Conservation (phyloP, 257 asterid genomes). For the Salvia splendens region DNA sequence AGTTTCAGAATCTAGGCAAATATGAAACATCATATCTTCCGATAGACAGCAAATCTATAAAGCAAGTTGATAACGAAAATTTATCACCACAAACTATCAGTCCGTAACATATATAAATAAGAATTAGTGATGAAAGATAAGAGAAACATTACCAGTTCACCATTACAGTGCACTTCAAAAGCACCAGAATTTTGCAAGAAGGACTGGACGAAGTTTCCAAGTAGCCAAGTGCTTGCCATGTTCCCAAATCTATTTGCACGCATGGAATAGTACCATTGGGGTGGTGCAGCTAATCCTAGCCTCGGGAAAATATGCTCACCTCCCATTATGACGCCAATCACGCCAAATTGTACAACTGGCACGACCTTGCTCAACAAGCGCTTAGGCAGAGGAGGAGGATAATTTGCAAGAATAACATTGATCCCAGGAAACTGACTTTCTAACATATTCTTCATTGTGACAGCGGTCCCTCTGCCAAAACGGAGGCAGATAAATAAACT, state of each 20-base stretch:
- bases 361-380: constrained; percentile 83
- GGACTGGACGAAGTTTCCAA: constrained; percentile 81
- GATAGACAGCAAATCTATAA: neutral
- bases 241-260: constrained; percentile 88
- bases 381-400: constrained; percentile 90
- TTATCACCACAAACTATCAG: neutral
- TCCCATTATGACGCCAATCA: constrained; percentile 68
- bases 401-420: constrained; percentile 79
- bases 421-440: constrained; percentile 87
- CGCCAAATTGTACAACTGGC: constrained; percentile 81
- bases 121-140: constrained; percentile 16
- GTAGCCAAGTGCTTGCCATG: constrained; percentile 89
- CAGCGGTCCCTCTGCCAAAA: constrained; percentile 84
- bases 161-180: constrained; percentile 82
- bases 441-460: constrained; percentile 89
- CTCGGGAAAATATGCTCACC: constrained; percentile 91
- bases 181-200: constrained; percentile 90
- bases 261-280: constrained; percentile 76
- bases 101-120: neutral
- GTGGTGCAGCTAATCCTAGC: constrained; percentile 76
- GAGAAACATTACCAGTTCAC: constrained; percentile 66
- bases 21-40: constrained; percentile 8
- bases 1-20: neutral
- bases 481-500: constrained; percentile 15
- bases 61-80: neutral